Evolutionary conservation across 2,329 filamentous ascomycete species (phyloP).

Genomic region (Aspergillus sojae): DNA sequence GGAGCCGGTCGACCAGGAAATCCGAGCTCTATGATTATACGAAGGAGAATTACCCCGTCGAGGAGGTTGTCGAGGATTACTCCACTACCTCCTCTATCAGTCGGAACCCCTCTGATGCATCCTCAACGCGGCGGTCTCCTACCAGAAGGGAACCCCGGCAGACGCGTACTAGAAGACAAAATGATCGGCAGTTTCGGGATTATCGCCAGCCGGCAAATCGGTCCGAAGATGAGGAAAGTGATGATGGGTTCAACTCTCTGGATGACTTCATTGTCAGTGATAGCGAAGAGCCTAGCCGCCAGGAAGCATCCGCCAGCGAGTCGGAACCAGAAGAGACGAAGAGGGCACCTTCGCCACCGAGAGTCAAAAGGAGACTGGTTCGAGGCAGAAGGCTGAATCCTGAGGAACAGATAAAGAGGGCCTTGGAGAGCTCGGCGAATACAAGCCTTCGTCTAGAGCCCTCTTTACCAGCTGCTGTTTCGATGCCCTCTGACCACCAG

Average conservation of each 20-base stretch:
- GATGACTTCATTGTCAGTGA: constrained; percentile 47
- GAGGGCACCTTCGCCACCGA: constrained; percentile 23
- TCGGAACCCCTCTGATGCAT: constrained; percentile 25
- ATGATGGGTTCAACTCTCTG: constrained; percentile 41
- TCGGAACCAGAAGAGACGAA: constrained; percentile 27
- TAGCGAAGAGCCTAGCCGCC: constrained; percentile 40
- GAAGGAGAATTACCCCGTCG: constrained; percentile 38
- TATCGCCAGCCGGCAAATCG: constrained; percentile 23
- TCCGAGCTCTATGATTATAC: constrained; percentile 35
- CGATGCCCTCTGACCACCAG: constrained; percentile 16
- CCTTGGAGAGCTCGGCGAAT: constrained; percentile 13
- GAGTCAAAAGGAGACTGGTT: constrained; percentile 35
- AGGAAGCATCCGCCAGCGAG: constrained; percentile 36
- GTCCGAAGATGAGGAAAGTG: constrained; percentile 27
- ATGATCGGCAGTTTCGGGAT: constrained; percentile 16
- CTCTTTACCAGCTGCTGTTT: constrained; percentile 22
- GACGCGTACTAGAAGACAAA: constrained; percentile 14
- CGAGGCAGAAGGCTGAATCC: constrained; percentile 35
- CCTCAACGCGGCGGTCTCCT: constrained; percentile 23
- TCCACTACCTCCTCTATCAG: constrained; percentile 16
- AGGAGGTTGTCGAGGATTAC: constrained; percentile 24
- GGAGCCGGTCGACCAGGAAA: constrained; percentile 27
- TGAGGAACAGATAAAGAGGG: constrained; percentile 19
- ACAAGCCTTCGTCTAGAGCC: constrained; percentile 25
- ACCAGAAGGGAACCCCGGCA: constrained; percentile 19